A percentile compares a stretch with the other conserved stretches of the same genome.
These are phyloP conservation scores for Dittrichia graveolens DNA, from an alignment of 129 eudicot genomes.

Conservation along the genomic window DNA sequence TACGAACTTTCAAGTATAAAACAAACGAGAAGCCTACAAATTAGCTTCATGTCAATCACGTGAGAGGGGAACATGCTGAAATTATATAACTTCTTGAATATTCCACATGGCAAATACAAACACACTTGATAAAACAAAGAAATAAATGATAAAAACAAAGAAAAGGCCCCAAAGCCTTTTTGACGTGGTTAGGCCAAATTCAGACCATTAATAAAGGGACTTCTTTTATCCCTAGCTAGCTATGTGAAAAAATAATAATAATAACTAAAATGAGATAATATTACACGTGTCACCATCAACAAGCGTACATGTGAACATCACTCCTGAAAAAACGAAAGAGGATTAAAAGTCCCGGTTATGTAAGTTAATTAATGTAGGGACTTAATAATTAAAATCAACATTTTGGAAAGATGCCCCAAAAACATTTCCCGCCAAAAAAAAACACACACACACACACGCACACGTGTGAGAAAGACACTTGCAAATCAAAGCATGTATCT, in stretches of 20 bases:
- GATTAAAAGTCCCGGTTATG: conserved; percentile 39
- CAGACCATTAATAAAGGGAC: conserved; percentile 47
- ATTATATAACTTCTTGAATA: conserved; percentile 28
- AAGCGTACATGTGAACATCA: conserved; percentile 38
- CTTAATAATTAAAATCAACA: conserved; percentile 28
- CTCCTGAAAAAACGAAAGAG: conserved; percentile 25
- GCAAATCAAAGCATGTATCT: conserved; percentile 41
- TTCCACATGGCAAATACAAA: conserved; percentile 48
- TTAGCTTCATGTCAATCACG: conserved; percentile 51
- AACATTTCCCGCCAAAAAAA: conserved; percentile 68
- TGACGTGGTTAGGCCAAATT: conserved; percentile 53
- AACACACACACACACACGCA: conserved; percentile 40
- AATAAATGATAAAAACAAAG: conserved; percentile 3
- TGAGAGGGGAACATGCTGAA: conserved; percentile 40
- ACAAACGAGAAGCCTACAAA: conserved; percentile 64
- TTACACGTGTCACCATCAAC: conserved; percentile 41
- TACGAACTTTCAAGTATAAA: conserved; percentile 29
- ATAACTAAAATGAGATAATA: not conserved
- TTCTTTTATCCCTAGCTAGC: conserved; percentile 23
- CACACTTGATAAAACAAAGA: conserved; percentile 40
- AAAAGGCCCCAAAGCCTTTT: conserved; percentile 78
- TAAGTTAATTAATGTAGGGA: conserved; percentile 27
- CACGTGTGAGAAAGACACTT: conserved; percentile 52
- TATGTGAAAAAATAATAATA: not conserved
- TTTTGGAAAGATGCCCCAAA: conserved; percentile 39